phyloP scores from a whole-genome alignment of 2,329 filamentous ascomycete species.

The Zymoseptoria brevis region DNA sequence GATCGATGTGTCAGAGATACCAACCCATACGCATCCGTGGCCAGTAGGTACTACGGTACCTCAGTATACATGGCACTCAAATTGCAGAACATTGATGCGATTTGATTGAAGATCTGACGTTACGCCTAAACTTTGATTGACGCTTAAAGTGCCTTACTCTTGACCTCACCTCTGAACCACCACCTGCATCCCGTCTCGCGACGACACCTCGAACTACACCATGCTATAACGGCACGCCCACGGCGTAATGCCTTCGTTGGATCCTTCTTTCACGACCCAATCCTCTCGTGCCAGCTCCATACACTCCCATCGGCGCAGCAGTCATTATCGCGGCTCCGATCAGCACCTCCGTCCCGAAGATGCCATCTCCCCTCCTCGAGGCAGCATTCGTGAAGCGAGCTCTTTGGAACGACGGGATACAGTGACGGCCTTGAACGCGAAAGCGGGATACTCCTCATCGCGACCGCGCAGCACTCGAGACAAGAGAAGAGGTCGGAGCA shows the following conservation, averaged over 20 bases:
- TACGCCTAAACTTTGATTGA: not conserved
- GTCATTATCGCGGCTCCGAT: slow-evolving; percentile 8
- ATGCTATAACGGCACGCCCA: not conserved
- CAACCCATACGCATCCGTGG: too few species aligned
- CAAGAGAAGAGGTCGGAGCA: slow-evolving; percentile 50
- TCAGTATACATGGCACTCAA: too few species aligned
- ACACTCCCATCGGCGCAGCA: slow-evolving; percentile 6
- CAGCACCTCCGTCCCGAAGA: slow-evolving; percentile 68
- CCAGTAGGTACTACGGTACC: too few species aligned
- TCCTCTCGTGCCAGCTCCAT: slow-evolving; percentile 14
- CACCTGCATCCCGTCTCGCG: not conserved
- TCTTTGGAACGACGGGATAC: slow-evolving; percentile 27
- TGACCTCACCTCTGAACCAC: not conserved
- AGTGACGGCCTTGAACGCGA: slow-evolving; percentile 14
- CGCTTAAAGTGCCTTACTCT: not conserved
- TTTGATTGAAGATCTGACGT: not conserved
- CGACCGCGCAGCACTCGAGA: slow-evolving; percentile 32
- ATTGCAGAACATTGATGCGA: not conserved
- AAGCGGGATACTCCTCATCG: not conserved
- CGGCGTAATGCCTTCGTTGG: not conserved
- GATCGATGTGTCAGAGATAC: too few species aligned
- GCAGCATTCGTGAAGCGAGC: slow-evolving; percentile 8
- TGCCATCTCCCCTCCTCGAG: slow-evolving; percentile 62
- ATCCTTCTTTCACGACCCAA: not conserved
- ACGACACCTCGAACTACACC: not conserved